Evolutionary conservation across 306 rosid species (phyloP).

Genomic region (Quercus glauca): DNA sequence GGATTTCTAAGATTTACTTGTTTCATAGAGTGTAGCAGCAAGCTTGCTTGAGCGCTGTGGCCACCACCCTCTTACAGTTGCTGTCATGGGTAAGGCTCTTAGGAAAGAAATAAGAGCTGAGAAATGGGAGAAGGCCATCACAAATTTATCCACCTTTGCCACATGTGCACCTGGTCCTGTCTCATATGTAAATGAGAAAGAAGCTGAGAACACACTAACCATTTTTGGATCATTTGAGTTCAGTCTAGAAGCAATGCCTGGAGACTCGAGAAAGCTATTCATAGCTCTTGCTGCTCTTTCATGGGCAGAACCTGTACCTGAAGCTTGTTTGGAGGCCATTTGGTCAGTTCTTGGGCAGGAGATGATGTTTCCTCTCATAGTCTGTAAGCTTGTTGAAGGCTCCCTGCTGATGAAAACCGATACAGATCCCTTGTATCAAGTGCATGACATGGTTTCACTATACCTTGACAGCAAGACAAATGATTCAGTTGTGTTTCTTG

Average conservation of each 20-base stretch:
- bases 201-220: slow-evolving; percentile 33
- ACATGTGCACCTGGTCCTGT: slow-evolving; percentile 34
- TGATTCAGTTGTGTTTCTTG: slow-evolving; percentile 9
- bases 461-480: slow-evolving; percentile 25
- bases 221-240: slow-evolving; percentile 37
- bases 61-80: slow-evolving; percentile 37
- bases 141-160: slow-evolving; percentile 30
- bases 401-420: slow-evolving; percentile 33
- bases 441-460: slow-evolving; percentile 35
- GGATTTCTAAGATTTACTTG: neutral
- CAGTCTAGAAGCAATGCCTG: slow-evolving; percentile 37
- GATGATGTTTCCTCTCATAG: slow-evolving; percentile 23
- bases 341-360: slow-evolving; percentile 33
- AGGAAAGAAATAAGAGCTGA: slow-evolving; percentile 32
- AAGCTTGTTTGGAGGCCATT: slow-evolving; percentile 32
- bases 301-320: slow-evolving; percentile 35
- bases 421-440: slow-evolving; percentile 27
- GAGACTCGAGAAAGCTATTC: slow-evolving; percentile 27
- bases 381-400: slow-evolving; percentile 34
- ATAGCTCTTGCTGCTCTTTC: slow-evolving; percentile 31
- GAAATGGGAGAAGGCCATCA: slow-evolving; percentile 35
- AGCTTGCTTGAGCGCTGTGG: slow-evolving; percentile 31
- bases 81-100: slow-evolving; percentile 37
- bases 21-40: slow-evolving; percentile 21
- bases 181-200: slow-evolving; percentile 38